phyloP scores from a whole-genome alignment of 768 basidiomycete genomes.

The Russula sp. region DNA sequence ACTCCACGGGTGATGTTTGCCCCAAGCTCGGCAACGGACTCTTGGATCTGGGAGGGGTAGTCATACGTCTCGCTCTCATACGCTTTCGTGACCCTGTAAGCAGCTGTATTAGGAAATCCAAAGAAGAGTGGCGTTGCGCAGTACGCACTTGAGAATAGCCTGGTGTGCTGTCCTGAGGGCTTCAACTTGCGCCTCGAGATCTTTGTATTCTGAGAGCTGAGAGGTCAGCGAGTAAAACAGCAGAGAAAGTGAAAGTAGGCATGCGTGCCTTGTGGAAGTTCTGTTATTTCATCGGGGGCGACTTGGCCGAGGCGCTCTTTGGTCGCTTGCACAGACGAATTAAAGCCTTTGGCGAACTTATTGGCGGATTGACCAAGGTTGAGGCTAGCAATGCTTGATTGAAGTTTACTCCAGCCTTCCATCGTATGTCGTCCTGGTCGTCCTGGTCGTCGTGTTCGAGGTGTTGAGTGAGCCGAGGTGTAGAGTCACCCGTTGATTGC shows the following conservation, averaged over 20 bases:
- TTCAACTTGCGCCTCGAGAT: conserved; percentile 92
- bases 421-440: conserved; percentile 26
- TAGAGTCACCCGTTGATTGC: too few species aligned
- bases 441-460: background rate
- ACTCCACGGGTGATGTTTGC: conserved; percentile 66
- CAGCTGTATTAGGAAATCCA: background rate
- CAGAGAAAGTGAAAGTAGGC: background rate
- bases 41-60: conserved; percentile 86
- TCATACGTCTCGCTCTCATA: conserved; percentile 87
- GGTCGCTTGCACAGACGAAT: conserved; percentile 78
- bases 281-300: conserved; percentile 89
- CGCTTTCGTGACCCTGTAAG: conserved; percentile 73
- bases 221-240: background rate
- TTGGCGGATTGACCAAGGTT: conserved; percentile 72
- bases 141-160: conserved; percentile 64
- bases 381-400: conserved; percentile 53
- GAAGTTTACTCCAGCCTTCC: conserved; percentile 62
- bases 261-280: conserved; percentile 71
- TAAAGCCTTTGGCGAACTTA: conserved; percentile 75
- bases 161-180: conserved; percentile 77
- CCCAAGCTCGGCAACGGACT: conserved; percentile 68
- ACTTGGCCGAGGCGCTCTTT: conserved; percentile 85
- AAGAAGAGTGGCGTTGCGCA: background rate
- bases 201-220: conserved; percentile 74
- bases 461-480: too few species aligned